Evolutionary conservation across 495 filamentous ascomycete species (phyloP), one percentile per base, ranked within the genome.

Genomic region (Penicillium malachiteum): DNA sequence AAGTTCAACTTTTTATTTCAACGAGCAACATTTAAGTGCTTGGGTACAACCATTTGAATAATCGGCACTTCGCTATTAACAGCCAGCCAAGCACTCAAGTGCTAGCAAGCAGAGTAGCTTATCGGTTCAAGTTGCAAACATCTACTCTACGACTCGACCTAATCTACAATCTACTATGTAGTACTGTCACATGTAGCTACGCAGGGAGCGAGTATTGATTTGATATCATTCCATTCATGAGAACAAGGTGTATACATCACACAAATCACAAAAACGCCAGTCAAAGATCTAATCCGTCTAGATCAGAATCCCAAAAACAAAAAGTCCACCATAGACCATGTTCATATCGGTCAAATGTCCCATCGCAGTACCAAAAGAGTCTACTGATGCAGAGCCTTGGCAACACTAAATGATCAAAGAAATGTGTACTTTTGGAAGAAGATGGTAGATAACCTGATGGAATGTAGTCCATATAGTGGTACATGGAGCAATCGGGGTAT

Each of bases 401-500:
- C 9, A 7, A 38, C 48, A 26, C 21, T 48, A 37, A 56, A 41
- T 13, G 46, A 54, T 26, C 33, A 57, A 17, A 59, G 54, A 42
- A 54, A 55, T 33, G 46, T 35, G 35, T 59, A 55, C 63, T 63
- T 65, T 67, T 65, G 17, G 38, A 47, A 32, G 21, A 26, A 26
- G 21, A 26, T 26, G 21, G 21, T 26, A 26, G 21, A 26, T 26
- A 26, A 26, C 21, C 21, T 26, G 21, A 26, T 26, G 21, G 21
- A 59, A 48, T 52, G 37, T 42, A 60, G 56, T 56, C 58, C 59
- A 47, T 56, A 55, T 68, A 52, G 49, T 65, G 46, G 50, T 63
- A 70, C 71, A 68, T 55, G 50, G 57, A 50, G 58, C 66, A 62
- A 67, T 67, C 72, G 65, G 67, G 64, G 62, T 65, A 62, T 71